Evolutionary conservation across 208 protist genomes (phyloP).

Genomic region (Trypanosomatidae sp.): DNA sequence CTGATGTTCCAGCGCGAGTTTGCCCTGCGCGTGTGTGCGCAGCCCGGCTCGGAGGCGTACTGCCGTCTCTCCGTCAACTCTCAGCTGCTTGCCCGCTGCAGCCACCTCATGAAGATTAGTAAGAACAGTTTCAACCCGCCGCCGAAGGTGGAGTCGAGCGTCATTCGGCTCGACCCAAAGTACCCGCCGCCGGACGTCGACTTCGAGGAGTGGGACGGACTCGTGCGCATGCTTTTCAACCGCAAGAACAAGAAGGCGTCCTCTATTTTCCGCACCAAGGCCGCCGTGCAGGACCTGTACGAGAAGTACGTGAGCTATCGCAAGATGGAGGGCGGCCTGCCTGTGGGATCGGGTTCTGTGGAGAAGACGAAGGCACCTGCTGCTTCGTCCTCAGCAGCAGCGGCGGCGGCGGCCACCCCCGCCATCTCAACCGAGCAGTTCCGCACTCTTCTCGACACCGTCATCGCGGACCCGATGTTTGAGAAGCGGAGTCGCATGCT

Average conservation of each 20-base stretch:
- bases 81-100: conserved; percentile 97
- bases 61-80: conserved; percentile 99
- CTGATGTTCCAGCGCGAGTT: conserved; percentile 99
- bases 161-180: conserved; percentile 98
- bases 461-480: conserved; percentile 79
- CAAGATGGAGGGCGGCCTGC: conserved; percentile 71
- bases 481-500: conserved; percentile 64
- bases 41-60: conserved; percentile 97
- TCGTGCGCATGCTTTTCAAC: conserved; percentile 98
- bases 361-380: too few species aligned
- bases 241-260: conserved; percentile 99
- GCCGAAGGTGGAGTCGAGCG: conserved; percentile 99
- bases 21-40: conserved; percentile 97
- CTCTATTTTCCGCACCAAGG: conserved; percentile 96
- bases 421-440: conserved; percentile 56
- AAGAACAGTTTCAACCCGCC: conserved; percentile 99
- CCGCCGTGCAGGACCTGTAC: conserved; percentile 60
- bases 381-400: conserved; percentile 1
- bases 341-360: conserved; percentile 9
- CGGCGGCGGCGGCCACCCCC: not conserved
- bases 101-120: conserved; percentile 99
- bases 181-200: conserved; percentile 97
- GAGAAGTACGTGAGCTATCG: conserved; percentile 86
- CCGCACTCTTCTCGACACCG: conserved; percentile 60
- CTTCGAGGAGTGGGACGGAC: conserved; percentile 99